Base-by-base conservation (phyloP, 2,329 filamentous ascomycete species). In the Knufia petricola region DNA sequence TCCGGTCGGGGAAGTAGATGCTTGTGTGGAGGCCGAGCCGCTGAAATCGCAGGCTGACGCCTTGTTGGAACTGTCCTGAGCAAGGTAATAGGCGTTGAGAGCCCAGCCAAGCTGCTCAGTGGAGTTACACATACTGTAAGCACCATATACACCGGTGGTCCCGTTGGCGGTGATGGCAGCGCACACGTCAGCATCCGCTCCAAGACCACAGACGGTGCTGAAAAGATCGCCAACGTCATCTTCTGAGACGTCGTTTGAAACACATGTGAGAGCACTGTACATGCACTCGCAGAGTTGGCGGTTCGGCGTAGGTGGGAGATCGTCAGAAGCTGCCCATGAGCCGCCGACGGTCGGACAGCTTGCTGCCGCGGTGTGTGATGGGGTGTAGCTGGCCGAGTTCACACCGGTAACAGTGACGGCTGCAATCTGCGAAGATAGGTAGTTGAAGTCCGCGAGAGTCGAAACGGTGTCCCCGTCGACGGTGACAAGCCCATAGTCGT, bases 251-350 rank as follows among this genome's bases (percentile, higher is more conserved):
- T 68, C 66, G 40, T 73, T 66, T 39, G 76, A 71, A 52, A 87
- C 79, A 70, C 92, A 98, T 51, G 72, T 70, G 50, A 94, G 71
- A 38, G 79, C 80, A 55, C 78, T 72, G 65, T 78, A 76, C 86
- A 95, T 95, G 78, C 92, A 98, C 50, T 74, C 67, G 76, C 92
- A 98, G 40, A 94, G 81, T 38, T 79, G 62, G 39, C 78, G 63
- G 70, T 96, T 87, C 55, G 89, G 88, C 9, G 78, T 78, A 8
- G 89, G 90, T 23, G 92, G 92, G 28, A 98, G 85, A 50, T 70
- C 72, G 37, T 75, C 72, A 53, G 76, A 74, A 46, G 86, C 84
- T 57, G 75, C 71, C 90, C 92, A 98, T 61, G 70, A 71, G 31
- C 67, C 57, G 58, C 67, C 71, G 50, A 82, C 68, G 13, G 70